Base-by-base conservation (phyloP, 208 protist genomes). In the Trypanosoma congolense region DNA sequence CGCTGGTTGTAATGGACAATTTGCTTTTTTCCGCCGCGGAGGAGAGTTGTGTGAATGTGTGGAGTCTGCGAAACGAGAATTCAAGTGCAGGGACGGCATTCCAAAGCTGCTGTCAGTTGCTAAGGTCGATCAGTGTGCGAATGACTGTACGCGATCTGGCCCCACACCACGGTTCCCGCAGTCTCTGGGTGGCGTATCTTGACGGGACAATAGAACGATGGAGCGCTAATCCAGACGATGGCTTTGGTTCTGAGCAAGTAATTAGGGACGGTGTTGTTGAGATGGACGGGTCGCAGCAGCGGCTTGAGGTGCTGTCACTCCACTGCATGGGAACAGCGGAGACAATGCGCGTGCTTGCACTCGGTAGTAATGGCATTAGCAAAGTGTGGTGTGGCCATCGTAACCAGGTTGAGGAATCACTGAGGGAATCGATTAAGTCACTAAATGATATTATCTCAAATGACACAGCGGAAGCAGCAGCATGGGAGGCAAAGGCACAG, bases 311-410 rank as follows among this genome's bases (percentile, higher is more conserved):
- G 33, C 28, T 73, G 1, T 43, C 65, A 1, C 43, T 90, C 3
- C 63, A 80, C 31, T 70, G 70, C 12, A 45, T 92, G 6, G 57
- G 68, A 18, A 70, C 76, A 9, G 74, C 84, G 33, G 82, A 92
- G 50, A 89, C 83, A 30, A 69, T 92, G 59, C 76, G 90, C 60
- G 75, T 92, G 35, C 64, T 92, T 9, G 77, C 80, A 9, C 55
- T 96, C 6, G 84, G 84, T 16, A 93, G 81, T 68, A 91, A 91
- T 61, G 84, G 84, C 16, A 64, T 88, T 4, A 96, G 92, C 67
- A 92, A 86, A 51, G 73, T 92, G 3, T 96, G 90, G 87, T 90
- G 84, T 65, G 71, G 65, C 18, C 78, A 86, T 43, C 61, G 69
- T 41, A 96, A 96, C 56, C 61, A 48, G 0, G 38, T 90, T 9